A percentile compares a stretch with the other conserved stretches of the same genome.
Conservation (phyloP, 305 asterid genomes). For the Plantago rigida region DNA sequence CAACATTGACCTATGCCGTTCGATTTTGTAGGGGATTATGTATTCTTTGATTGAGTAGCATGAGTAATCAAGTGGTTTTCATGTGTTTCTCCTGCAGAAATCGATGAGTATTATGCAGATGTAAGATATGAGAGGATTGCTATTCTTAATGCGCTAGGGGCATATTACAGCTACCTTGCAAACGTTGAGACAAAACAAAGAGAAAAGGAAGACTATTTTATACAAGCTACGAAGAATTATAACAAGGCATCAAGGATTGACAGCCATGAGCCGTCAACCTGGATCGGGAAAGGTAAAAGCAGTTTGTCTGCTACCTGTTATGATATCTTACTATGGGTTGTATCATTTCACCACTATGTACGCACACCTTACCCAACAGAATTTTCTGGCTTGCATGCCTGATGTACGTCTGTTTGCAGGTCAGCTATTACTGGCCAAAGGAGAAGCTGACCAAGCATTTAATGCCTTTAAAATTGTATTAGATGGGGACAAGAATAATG, state of each 20-base stretch:
- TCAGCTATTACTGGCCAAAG: conserved; percentile 91
- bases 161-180: conserved; percentile 86
- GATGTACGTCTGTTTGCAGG: conserved; percentile 44
- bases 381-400: conserved; percentile 15
- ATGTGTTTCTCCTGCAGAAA: conserved; percentile 51
- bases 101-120: conserved; percentile 94
- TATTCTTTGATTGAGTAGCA: conserved; percentile 13
- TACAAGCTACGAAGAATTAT: conserved; percentile 85
- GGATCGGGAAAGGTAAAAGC: conserved; percentile 90
- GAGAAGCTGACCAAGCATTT: conserved; percentile 86
- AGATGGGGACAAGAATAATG: conserved; percentile 84
- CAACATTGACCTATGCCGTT: not conserved
- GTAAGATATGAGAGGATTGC: conserved; percentile 93
- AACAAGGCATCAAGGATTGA: conserved; percentile 97
- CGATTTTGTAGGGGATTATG: not conserved
- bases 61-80: not conserved
- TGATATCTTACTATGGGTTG: conserved; percentile 3
- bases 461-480: conserved; percentile 86
- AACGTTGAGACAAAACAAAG: conserved; percentile 73
- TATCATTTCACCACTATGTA: too few relatives aligned
- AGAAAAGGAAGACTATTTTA: conserved; percentile 83
- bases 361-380: too few relatives aligned
- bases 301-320: conserved; percentile 14
- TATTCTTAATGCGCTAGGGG: conserved; percentile 90
- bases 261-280: conserved; percentile 97